Evolutionary conservation across 352 stramenopile species (phyloP), one percentile per base, ranked within the genome.

Genomic region (Phytophthora melonis): DNA sequence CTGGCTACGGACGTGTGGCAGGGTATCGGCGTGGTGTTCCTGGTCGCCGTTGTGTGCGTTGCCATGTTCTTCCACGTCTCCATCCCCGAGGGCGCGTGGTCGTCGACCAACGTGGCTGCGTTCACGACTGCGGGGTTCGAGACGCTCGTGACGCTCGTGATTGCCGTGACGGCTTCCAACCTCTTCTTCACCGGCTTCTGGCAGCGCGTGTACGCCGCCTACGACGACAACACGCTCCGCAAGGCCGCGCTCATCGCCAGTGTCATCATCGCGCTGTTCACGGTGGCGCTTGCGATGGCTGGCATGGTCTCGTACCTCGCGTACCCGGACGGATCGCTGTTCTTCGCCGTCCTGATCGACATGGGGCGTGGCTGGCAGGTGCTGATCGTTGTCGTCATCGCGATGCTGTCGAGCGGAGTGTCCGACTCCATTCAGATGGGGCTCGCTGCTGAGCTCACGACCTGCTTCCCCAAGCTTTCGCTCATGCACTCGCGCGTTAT

Each of bases 131-230:
- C 23, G 10, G 85, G 85, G 19, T 92, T 92, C 60, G 83, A 92
- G 73, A 80, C 83, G 45, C 72, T 92, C 10, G 77, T 92, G 49
- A 92, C 85, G 57, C 80, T 92, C 19, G 74, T 78, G 21, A 89
- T 92, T 58, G 85, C 85, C 23, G 64, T 92, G 25, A 79, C 74
- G 2, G 75, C 83, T 5, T 83, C 85, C 34, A 91, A 90, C 66
- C 62, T 92, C 18, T 92, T 92, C 73, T 88, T 90, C 69, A 91
- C 85, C 66, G 85, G 83, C 68, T 92, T 88, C 65, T 92, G 85
- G 85, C 85, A 91, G 73, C 83, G 85, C 25, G 84, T 90, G 58
- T 91, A 82, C 63, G 63, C 80, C 1, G 82, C 79, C 13, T 75
- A 82, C 14, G 78, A 87, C 62, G 77, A 90, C 68, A 50, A 53